Conservation (phyloP, 768 basidiomycete genomes). For the Termitomyces sp. region DNA sequence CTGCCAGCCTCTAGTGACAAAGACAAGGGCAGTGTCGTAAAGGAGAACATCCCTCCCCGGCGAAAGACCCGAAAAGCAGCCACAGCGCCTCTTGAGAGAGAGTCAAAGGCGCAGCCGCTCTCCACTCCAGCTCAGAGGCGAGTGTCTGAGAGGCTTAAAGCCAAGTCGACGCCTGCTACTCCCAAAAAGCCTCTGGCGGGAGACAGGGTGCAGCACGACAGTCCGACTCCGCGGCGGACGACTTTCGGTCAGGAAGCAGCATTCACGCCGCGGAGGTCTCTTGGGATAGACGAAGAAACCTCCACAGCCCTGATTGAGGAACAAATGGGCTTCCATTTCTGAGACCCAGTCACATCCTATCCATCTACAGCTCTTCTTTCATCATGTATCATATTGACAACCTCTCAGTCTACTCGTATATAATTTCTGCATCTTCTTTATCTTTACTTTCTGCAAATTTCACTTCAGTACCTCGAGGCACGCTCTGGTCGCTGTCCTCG, state of each 20-base stretch:
- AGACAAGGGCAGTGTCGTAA: constrained; percentile 34
- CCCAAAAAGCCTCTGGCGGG: constrained; percentile 14
- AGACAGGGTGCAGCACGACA: constrained; percentile 7
- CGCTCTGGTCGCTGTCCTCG: constrained; percentile 1
- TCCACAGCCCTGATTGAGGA: neutral
- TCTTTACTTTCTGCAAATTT: neutral
- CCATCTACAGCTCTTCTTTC: neutral
- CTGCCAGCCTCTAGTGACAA: constrained; percentile 3
- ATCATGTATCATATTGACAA: neutral
- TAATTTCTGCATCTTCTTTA: constrained; percentile 1
- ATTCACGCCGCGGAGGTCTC: constrained; percentile 22
- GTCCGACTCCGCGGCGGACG: constrained; percentile 23
- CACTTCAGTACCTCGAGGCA: neutral
- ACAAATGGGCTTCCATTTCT: neutral
- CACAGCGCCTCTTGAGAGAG: constrained; percentile 14
- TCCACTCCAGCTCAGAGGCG: constrained; percentile 13
- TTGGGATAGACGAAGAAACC: constrained; percentile 21
- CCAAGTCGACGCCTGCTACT: constrained; percentile 20
- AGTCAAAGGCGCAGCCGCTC: constrained; percentile 10
- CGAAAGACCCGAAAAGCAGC: constrained; percentile 37
- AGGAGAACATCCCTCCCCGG: constrained; percentile 55
- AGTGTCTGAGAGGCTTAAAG: constrained; percentile 14
- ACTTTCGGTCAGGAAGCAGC: constrained; percentile 7
- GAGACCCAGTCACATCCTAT: neutral
- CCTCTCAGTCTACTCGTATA: neutral